Percentiles rank a stretch among this genome's conserved stretches.
These are phyloP conservation scores for Gonium pectorale DNA, from an alignment of 139 green algal species.

Conservation along the genomic window DNA sequence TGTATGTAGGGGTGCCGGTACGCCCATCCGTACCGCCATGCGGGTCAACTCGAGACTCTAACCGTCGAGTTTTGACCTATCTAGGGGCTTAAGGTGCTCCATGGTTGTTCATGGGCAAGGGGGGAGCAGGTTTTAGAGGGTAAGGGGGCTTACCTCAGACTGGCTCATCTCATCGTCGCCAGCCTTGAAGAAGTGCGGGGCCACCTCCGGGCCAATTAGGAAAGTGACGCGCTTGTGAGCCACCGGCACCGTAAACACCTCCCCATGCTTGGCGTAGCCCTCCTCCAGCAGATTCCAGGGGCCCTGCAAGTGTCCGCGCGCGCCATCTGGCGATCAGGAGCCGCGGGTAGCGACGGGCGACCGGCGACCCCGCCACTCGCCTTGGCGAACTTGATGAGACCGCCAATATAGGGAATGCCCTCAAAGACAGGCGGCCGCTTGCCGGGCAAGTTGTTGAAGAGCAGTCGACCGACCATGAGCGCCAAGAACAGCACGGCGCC, in stretches of 20 bases:
- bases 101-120: background rate
- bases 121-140: background rate
- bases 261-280: slow-evolving; percentile 86
- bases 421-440: slow-evolving; percentile 86
- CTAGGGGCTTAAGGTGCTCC: too few relatives aligned
- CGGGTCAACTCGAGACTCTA: too few relatives aligned
- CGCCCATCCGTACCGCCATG: too few relatives aligned
- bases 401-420: slow-evolving; percentile 92
- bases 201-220: slow-evolving; percentile 91
- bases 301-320: slow-evolving; percentile 62
- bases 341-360: too few relatives aligned
- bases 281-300: slow-evolving; percentile 90
- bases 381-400: slow-evolving; percentile 92
- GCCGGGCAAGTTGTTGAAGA: slow-evolving; percentile 52
- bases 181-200: slow-evolving; percentile 97
- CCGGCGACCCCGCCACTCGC: slow-evolving; percentile 11
- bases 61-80: too few relatives aligned
- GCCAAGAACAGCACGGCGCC: slow-evolving; percentile 49
- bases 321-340: background rate
- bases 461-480: slow-evolving; percentile 49
- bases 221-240: slow-evolving; percentile 97
- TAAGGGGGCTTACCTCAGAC: slow-evolving; percentile 74
- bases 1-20: too few relatives aligned
- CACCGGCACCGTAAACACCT: slow-evolving; percentile 98
- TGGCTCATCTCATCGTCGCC: slow-evolving; percentile 93